Percentiles rank a stretch among this genome's conserved stretches.
Conservation (phyloP, 768 basidiomycete species). For the Russula sp. region DNA sequence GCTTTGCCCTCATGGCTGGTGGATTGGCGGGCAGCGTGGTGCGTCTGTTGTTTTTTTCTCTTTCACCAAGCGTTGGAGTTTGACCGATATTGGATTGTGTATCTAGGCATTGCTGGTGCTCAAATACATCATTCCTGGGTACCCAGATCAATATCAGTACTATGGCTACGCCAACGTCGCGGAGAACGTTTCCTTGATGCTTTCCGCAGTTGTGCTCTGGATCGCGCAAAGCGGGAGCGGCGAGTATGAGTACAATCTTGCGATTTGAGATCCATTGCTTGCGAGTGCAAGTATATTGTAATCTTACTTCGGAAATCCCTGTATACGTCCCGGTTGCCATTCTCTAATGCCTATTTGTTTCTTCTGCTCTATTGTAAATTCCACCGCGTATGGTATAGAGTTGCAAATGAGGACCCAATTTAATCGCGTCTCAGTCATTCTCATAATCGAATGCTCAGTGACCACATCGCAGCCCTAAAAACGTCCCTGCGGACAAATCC, state of each 20-base stretch:
- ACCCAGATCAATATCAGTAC: slow-evolving; percentile 70
- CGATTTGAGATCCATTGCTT: slow-evolving; percentile 23
- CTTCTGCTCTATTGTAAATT: neutral
- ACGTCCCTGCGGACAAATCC: no score
- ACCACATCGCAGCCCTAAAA: no score
- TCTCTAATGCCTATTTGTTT: neutral
- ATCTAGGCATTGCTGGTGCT: slow-evolving; percentile 76
- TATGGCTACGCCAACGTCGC: slow-evolving; percentile 96
- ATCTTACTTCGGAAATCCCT: neutral
- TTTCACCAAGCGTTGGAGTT: neutral
- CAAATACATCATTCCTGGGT: slow-evolving; percentile 77
- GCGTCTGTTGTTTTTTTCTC: slow-evolving; percentile 30
- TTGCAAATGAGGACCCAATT: neutral
- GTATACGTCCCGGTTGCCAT: neutral
- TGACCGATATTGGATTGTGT: neutral
- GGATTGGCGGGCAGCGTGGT: slow-evolving; percentile 97
- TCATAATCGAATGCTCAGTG: no score
- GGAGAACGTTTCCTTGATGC: slow-evolving; percentile 81
- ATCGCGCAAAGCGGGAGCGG: slow-evolving; percentile 75
- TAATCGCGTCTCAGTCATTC: no score
- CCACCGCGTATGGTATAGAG: neutral
- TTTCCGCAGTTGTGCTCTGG: slow-evolving; percentile 86
- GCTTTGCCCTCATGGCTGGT: slow-evolving; percentile 96
- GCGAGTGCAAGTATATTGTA: neutral
- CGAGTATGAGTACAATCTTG: slow-evolving; percentile 90